Conservation (phyloP, 371 early-diverging fungal genomes). For the Mucor saturninus region DNA sequence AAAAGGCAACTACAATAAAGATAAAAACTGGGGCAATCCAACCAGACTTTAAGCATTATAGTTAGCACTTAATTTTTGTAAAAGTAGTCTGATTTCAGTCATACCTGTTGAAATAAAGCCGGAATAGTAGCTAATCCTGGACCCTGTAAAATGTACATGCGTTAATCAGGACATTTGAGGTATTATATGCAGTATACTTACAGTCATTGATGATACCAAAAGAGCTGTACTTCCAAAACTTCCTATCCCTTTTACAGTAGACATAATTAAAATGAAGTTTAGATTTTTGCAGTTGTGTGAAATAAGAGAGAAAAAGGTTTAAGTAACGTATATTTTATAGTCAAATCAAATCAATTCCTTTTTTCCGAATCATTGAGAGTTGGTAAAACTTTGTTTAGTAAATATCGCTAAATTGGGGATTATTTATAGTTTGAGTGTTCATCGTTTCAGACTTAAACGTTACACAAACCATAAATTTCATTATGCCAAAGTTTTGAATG, state of each 20-base stretch:
- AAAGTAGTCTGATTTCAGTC: neutral
- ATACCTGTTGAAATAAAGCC: conserved; percentile 48
- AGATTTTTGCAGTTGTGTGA: neutral
- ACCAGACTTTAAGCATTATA: conserved; percentile 33
- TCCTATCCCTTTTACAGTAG: conserved; percentile 38
- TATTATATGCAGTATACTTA: conserved; percentile 16
- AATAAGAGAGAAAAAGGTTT: neutral
- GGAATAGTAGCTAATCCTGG: conserved; percentile 54
- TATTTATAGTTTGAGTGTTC: neutral
- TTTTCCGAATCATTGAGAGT: conserved; percentile 9
- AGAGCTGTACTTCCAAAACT: conserved; percentile 43
- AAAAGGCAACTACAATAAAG: conserved; percentile 47
- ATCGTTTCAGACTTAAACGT: conserved; percentile 16
- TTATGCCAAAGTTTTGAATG: too few relatives aligned
- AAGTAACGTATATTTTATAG: conserved; percentile 1
- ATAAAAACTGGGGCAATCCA: conserved; percentile 53
- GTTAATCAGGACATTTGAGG: neutral
- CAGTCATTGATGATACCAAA: conserved; percentile 51
- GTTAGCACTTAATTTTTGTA: neutral
- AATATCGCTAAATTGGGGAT: conserved; percentile 23
- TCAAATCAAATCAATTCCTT: conserved; percentile 6
- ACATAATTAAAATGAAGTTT: conserved; percentile 7
- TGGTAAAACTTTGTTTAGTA: conserved; percentile 14
- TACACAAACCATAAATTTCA: neutral
- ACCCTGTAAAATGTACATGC: conserved; percentile 26